These are phyloP conservation scores for Dimargaris cristalligena DNA, from an alignment of 192 early-diverging fungal species.

Conservation along the genomic window DNA sequence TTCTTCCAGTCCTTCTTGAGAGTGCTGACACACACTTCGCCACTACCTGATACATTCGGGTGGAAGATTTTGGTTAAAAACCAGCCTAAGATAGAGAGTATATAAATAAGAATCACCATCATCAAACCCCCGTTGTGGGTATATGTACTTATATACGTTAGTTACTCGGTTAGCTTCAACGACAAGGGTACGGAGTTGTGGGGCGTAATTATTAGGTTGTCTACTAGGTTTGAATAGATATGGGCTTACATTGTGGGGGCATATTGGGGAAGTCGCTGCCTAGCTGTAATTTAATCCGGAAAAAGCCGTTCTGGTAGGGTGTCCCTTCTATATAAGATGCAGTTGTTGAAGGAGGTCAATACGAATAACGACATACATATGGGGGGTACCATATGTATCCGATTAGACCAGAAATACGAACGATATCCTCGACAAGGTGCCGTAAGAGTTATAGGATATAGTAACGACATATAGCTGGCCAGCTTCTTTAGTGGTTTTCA, in stretches of 20 bases:
- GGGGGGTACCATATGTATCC: slow-evolving; percentile 15
- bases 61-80: slow-evolving; percentile 95
- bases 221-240: not conserved
- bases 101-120: slow-evolving; percentile 10
- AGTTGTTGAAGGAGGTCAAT: not conserved
- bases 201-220: not conserved
- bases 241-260: slow-evolving; percentile 58
- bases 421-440: not conserved
- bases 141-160: not conserved
- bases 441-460: not conserved
- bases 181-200: not conserved
- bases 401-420: not conserved
- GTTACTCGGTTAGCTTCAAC: not conserved
- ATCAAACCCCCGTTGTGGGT: not conserved
- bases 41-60: slow-evolving; percentile 74
- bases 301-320: slow-evolving; percentile 68
- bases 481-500: not conserved
- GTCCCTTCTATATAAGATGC: slow-evolving; percentile 38
- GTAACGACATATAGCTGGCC: not conserved
- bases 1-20: slow-evolving; percentile 94
- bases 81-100: slow-evolving; percentile 24
- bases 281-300: slow-evolving; percentile 52
- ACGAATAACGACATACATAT: not conserved
- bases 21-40: slow-evolving; percentile 91
- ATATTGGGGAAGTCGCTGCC: slow-evolving; percentile 57